phyloP scores from a whole-genome alignment of 108 stramenopile genomes.

The Pseudonitzschia delicatissima region DNA sequence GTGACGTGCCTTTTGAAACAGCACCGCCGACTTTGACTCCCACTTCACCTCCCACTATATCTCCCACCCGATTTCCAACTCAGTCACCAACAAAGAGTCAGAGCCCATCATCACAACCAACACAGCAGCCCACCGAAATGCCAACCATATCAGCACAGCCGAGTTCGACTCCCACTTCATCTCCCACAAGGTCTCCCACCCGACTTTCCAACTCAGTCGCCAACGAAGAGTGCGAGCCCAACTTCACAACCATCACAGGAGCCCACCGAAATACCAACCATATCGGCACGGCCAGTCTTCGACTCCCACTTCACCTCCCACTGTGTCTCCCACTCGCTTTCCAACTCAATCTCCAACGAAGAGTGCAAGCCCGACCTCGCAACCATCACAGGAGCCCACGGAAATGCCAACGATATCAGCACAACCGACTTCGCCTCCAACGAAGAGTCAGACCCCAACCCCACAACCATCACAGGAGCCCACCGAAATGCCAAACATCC shows the following conservation, averaged over 20 bases:
- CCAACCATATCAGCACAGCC: neutral
- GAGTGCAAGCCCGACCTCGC: neutral
- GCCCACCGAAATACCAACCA: neutral
- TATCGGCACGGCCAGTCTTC: neutral
- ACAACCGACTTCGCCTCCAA: neutral
- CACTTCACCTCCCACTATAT: neutral
- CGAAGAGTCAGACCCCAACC: neutral
- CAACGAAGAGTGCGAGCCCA: too few species aligned
- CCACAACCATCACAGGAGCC: too few species aligned
- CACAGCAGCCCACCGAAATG: neutral
- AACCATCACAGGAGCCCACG: neutral
- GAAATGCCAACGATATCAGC: neutral
- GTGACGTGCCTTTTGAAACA: neutral
- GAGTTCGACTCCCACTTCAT: neutral
- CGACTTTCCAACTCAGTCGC: too few species aligned
- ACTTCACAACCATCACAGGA: neutral
- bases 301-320: neutral
- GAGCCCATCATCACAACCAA: neutral
- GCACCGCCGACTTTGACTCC: neutral
- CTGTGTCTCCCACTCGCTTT: neutral
- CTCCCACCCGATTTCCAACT: neutral
- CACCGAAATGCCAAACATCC: neutral
- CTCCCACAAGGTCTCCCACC: neutral
- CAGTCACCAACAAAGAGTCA: too few species aligned
- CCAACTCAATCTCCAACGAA: too few species aligned